Conservation (phyloP, 202 grass and related monocot genomes). For the Carex sylvatica region DNA sequence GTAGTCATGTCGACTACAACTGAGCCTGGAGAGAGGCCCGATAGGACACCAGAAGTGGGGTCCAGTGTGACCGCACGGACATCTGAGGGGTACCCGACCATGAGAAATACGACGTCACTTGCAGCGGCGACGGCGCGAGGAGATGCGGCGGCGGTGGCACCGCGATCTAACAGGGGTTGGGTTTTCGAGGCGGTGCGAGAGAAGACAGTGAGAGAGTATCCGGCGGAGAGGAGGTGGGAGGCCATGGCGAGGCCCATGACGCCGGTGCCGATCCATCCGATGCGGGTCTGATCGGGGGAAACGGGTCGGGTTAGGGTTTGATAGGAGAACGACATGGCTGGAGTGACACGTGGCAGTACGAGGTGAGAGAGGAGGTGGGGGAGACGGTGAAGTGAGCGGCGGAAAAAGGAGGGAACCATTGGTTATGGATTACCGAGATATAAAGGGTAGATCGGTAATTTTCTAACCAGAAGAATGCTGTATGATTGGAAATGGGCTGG, state of each 20-base stretch:
- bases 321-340: constrained; percentile 49
- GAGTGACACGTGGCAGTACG: not conserved
- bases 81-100: constrained; percentile 84
- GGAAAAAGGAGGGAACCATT: constrained; percentile 36
- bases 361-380: constrained; percentile 4
- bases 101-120: constrained; percentile 87
- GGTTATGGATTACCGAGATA: not conserved
- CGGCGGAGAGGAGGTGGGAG: constrained; percentile 68
- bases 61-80: constrained; percentile 67
- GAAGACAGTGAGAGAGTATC: constrained; percentile 78
- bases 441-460: constrained; percentile 24
- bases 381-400: constrained; percentile 33
- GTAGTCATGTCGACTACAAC: constrained; percentile 94
- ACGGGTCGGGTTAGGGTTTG: constrained; percentile 25
- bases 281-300: constrained; percentile 47
- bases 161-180: constrained; percentile 50
- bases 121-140: constrained; percentile 42
- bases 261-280: constrained; percentile 92
- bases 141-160: constrained; percentile 45
- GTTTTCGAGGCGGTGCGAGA: constrained; percentile 75
- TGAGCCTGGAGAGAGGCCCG: constrained; percentile 55
- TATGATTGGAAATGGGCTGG: not conserved
- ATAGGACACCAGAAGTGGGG: constrained; percentile 46
- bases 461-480: not conserved
- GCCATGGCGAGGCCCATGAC: constrained; percentile 97